phyloP scores from a whole-genome alignment of 176 grass and related monocot species.

The Metroxylon sagu region DNA sequence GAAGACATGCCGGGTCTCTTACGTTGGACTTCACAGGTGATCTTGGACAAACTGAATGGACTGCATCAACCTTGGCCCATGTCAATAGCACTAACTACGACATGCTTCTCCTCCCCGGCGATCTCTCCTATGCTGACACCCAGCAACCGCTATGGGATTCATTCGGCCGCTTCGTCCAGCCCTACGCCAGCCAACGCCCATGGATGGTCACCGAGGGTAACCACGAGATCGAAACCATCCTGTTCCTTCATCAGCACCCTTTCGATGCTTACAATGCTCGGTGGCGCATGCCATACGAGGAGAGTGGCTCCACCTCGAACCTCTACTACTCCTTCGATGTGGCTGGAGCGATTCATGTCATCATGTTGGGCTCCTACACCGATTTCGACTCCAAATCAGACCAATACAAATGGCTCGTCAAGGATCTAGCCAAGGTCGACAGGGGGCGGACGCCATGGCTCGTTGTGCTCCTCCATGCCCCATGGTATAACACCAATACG shows the following conservation, averaged over 20 bases:
- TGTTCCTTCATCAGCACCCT: conserved; percentile 19
- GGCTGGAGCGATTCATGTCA: conserved; percentile 57
- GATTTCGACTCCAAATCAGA: conserved; percentile 34
- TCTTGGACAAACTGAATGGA: conserved; percentile 90
- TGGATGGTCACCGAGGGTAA: conserved; percentile 94
- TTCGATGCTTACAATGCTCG: conserved; percentile 59
- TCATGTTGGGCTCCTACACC: conserved; percentile 73
- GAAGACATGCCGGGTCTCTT: too few relatives aligned
- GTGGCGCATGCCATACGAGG: conserved; percentile 75
- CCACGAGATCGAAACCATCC: conserved; percentile 73
- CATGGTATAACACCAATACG: conserved; percentile 91
- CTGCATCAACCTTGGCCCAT: conserved; percentile 70
- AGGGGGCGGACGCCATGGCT: conserved; percentile 58
- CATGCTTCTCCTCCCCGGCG: conserved; percentile 79
- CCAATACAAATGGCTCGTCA: conserved; percentile 71
- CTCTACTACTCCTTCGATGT: conserved; percentile 86
- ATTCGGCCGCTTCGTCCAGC: conserved; percentile 76
- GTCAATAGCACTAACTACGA: conserved; percentile 42
- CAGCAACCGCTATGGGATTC: conserved; percentile 81
- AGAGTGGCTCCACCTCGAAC: conserved; percentile 67
- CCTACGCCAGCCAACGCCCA: conserved; percentile 54
- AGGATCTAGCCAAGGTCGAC: conserved; percentile 64
- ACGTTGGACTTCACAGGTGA: conserved; percentile 44
- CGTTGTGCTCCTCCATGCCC: conserved; percentile 55
- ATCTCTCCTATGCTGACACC: conserved; percentile 79